Conservation (phyloP, 495 filamentous ascomycete species). For the Neurospora sp. region DNA sequence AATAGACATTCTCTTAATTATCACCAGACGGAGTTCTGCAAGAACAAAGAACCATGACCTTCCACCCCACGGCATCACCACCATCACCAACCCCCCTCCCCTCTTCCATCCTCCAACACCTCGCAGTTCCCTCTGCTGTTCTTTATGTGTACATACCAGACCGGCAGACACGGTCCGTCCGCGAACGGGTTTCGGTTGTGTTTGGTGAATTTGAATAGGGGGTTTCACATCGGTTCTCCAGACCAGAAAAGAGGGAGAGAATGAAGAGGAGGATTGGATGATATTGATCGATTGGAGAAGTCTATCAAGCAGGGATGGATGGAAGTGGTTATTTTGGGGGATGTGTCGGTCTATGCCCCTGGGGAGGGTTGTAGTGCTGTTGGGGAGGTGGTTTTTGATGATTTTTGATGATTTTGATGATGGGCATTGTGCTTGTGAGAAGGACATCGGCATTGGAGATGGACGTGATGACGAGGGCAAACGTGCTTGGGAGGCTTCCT, state of each 20-base stretch:
- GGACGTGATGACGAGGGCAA: neutral
- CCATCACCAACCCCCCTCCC: too few relatives aligned
- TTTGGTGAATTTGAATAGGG: neutral
- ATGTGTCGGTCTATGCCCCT: neutral
- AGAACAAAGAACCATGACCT: too few relatives aligned
- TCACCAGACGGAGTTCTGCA: too few relatives aligned
- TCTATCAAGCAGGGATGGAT: neutral
- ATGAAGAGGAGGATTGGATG: neutral
- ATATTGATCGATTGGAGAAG: neutral
- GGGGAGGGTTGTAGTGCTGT: too few relatives aligned
- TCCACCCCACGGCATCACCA: too few relatives aligned
- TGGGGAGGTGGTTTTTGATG: neutral
- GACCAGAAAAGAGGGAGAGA: too few relatives aligned
- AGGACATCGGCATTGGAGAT: fast-evolving
- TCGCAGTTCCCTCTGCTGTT: too few relatives aligned
- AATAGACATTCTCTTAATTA: too few relatives aligned
- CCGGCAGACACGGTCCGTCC: too few relatives aligned
- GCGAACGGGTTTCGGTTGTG: too few relatives aligned
- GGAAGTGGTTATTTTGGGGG: neutral
- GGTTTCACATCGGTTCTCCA: neutral
- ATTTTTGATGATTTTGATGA: neutral
- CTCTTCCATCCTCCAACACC: too few relatives aligned
- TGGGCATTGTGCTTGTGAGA: neutral
- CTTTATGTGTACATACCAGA: too few relatives aligned
- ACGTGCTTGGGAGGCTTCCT: neutral